Conservation (phyloP, 164 flowering plant species). For the Magnolia sinica region DNA sequence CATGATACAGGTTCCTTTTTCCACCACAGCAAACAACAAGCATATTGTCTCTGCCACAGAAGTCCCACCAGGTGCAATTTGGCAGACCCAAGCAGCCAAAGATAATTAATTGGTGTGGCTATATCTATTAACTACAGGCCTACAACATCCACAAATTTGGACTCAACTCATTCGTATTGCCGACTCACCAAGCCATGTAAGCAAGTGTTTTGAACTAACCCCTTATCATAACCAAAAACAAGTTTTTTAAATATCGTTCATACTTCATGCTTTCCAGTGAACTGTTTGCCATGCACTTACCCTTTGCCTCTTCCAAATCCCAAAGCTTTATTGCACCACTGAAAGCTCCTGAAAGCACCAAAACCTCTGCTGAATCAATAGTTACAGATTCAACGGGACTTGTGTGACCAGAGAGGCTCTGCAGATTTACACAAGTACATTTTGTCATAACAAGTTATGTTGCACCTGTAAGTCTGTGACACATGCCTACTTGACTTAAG, state of each 20-base stretch:
- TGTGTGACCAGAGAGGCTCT: conserved; percentile 96
- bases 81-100: neutral
- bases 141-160: neutral
- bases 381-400: conserved; percentile 93
- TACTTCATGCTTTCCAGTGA: neutral
- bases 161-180: neutral
- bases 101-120: neutral
- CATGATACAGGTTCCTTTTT: too few relatives aligned
- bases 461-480: neutral
- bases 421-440: conserved; percentile 15
- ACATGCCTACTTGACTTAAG: too few relatives aligned
- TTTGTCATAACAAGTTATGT: neutral
- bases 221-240: neutral
- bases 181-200: neutral
- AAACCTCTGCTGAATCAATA: conserved; percentile 88
- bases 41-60: neutral
- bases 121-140: neutral
- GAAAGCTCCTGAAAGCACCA: conserved; percentile 98
- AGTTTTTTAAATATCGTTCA: neutral
- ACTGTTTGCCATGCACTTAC: conserved; percentile 24
- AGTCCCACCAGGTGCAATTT: neutral
- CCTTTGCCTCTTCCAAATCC: conserved; percentile 97
- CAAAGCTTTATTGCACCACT: conserved; percentile 98
- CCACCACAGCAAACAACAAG: too few relatives aligned
- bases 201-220: neutral